Evolutionary conservation across 225 moss, liverwort and hornwort species (phyloP), one percentile per base, ranked within the genome.

Genomic region (Pseudoscleropodium purum): DNA sequence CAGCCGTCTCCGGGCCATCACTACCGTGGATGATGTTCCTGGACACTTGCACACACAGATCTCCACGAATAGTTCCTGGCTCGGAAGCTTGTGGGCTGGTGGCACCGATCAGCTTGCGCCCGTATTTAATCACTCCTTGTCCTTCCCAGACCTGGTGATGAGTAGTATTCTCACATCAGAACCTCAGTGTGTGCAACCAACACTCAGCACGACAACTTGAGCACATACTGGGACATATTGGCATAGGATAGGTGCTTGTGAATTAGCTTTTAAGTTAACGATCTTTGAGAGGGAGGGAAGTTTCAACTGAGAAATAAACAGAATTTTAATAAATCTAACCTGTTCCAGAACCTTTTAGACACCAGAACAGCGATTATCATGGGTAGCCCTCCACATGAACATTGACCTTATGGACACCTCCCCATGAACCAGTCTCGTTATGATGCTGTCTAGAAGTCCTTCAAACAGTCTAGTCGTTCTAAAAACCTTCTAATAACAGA

Each of bases 61-160:
- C 96, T 43, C 97, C 97, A 67, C 97, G 92, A 83, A 97, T 91
- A 15, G 97, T 97, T 52, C 97, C 95, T 15, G 97, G 97, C 86
- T 97, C 96, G 11, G 97, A 97, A 6, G 93, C 94, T 81, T 92
- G 90, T 41, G 97, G 97, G 84, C 45, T 91, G 23, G 97, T 97
- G 20, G 95, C 96, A 30, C 97, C 97, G 45, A 97, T 97, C 67
- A 96, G 77, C 94, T 97, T 97, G 45, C 97, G 94, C 64, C 97
- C 97, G 62, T 97, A 97, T 87, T 95, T 94, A 51, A 97, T 96
- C 67, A 96, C 97, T 62, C 97, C 97, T 90, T 93, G 93, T 12
- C 97, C 97, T 91, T 97, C 97, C 97, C 97, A 97, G 14, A 97
- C 96, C 96, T 96, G 54, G 69, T 75, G n/a, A 34, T 13, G 37